A percentile compares a stretch with the other conserved stretches of the same genome.
Evolutionary conservation across 148 eudicot species (phyloP).

Genomic region (Vaccinium darrowii): DNA sequence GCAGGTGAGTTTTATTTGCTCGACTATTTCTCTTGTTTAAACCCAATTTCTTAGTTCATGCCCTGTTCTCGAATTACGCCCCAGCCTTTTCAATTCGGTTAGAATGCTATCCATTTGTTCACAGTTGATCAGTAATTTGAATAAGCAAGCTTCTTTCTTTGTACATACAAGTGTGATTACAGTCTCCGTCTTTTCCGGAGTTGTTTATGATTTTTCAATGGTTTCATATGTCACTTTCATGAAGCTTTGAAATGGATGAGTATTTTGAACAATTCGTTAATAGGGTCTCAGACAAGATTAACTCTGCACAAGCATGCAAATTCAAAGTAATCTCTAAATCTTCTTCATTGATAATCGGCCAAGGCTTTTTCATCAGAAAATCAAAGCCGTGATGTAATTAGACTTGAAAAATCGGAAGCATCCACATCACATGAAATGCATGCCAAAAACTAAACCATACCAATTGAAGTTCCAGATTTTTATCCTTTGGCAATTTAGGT

Average conservation of each 20-base stretch:
- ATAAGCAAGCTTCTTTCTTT: too few species aligned
- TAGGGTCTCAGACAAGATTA: not conserved
- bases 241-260: not conserved
- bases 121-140: not conserved
- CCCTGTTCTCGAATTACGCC: not conserved
- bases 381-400: not conserved
- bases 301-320: not conserved
- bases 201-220: not conserved
- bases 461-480: not conserved
- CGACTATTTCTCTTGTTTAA: not conserved
- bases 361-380: not conserved
- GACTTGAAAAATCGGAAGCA: not conserved
- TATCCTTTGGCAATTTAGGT: not conserved
- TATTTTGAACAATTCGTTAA: not conserved
- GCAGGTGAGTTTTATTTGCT: constrained; percentile 3
- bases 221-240: not conserved
- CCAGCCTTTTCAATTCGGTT: not conserved
- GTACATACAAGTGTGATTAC: not conserved
- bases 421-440: not conserved
- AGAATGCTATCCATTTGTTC: constrained; percentile 1
- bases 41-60: not conserved
- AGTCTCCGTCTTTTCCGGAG: not conserved
- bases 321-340: too few species aligned
- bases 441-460: not conserved
- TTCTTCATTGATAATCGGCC: not conserved